phyloP scores from a whole-genome alignment of 768 basidiomycete genomes.

The Agrocybe chaxingu region DNA sequence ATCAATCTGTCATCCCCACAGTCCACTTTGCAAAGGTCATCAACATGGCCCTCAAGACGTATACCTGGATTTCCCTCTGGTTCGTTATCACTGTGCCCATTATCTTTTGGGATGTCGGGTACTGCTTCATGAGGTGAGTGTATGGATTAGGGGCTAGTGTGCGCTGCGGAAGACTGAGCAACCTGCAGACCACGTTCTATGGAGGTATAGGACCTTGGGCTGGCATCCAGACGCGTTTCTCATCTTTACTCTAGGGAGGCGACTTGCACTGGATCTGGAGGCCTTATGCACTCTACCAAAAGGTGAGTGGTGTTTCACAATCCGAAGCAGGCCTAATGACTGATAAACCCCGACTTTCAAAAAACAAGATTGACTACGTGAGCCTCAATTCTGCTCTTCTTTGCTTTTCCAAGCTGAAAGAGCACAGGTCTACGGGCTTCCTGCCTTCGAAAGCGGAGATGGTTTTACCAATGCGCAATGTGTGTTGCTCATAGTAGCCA shows the following conservation, averaged over 20 bases:
- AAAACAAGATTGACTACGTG: constrained; percentile 32
- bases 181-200: constrained; percentile 74
- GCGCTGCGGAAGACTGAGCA: not conserved
- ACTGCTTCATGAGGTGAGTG: constrained; percentile 74
- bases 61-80: constrained; percentile 65
- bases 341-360: not conserved
- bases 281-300: constrained; percentile 76
- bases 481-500: constrained; percentile 27
- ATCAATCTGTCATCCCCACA: not conserved
- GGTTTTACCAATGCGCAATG: constrained; percentile 89
- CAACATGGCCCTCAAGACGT: constrained; percentile 46
- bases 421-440: constrained; percentile 67
- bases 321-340: constrained; percentile 27
- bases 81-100: constrained; percentile 63
- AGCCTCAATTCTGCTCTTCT: constrained; percentile 6
- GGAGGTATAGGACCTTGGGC: constrained; percentile 31
- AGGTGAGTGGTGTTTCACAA: constrained; percentile 32
- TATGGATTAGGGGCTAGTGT: not conserved
- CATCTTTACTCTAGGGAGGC: constrained; percentile 48
- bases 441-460: constrained; percentile 56
- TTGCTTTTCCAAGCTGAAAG: not conserved
- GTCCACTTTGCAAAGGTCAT: not conserved
- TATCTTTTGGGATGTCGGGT: constrained; percentile 78
- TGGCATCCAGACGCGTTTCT: no score
- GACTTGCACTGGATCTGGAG: constrained; percentile 92